Evolutionary conservation across 305 asterid genomes (phyloP), one percentile per base, ranked within the genome.

Genomic region (Lippia alba): DNA sequence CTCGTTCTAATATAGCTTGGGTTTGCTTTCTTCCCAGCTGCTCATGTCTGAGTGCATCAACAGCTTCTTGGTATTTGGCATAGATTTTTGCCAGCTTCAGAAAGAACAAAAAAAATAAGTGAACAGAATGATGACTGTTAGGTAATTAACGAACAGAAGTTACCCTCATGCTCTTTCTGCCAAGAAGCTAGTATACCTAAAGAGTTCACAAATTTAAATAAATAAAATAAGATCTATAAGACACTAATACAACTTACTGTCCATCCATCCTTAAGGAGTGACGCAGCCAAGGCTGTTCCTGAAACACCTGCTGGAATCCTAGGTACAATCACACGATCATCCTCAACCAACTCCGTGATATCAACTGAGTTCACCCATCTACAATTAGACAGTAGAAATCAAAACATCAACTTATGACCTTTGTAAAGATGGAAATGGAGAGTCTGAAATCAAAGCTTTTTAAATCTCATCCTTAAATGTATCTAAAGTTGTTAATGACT

Each of bases 211-310:
- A 34, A 66, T 39, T 66, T 51, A 17, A n/a, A 39, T 72, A 54
- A 55, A 66, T 16, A 24, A 12, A 58, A 32, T 46, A 64, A 64
- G 48, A 57, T 39, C 56, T 5, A 57, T 12, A 19, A 53, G 66
- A 3, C 61, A 14, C 32, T 45, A 56, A 24, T 32, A 69, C 15
- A 63, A 80, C 96, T 91, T 73, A 91, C 96, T 80, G 90, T 86
- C 99, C 99, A 94, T 75, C 99, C 99, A 62, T 94, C 98, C 72
- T 98, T 91, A 72, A 94, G 91, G 75, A 94, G 98, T 48, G 99
- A 87, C 70, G 98, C 96, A 40, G 99, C 98, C 74, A 92, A 83
- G 55, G 99, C 96, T 30, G 99, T 92, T 76, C 96, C 99, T 19
- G 99, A 94, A 78, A 94, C 83, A 41, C 98, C 99, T 16, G 76